Evolutionary conservation across 2,329 filamentous ascomycete species (phyloP).

Genomic region (Verticillium tricorpus): DNA sequence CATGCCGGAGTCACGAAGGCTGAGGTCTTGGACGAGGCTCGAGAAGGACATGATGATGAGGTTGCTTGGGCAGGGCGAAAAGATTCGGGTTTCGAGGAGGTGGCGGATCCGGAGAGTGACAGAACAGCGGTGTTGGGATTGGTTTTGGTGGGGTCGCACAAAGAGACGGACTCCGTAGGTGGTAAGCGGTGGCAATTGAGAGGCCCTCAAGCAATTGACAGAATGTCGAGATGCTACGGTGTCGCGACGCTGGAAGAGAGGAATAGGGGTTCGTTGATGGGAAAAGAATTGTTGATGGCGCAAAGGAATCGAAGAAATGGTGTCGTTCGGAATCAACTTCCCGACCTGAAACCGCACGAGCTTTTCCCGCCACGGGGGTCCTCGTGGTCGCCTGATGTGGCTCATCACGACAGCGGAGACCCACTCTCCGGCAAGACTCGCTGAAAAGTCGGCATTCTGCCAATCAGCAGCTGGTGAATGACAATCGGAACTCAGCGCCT

Average conservation of each 20-base stretch:
- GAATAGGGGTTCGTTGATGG: not conserved
- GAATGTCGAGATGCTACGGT: not conserved
- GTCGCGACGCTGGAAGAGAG: not conserved
- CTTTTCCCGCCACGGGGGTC: constrained; percentile 4
- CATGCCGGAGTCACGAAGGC: constrained; percentile 49
- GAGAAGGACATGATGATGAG: constrained; percentile 57
- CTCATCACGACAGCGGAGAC: not conserved
- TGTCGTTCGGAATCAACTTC: not conserved
- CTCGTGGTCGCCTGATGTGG: not conserved
- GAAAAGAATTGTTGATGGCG: not conserved
- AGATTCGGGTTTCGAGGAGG: not conserved
- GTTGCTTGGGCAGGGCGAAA: not conserved
- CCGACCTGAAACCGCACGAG: constrained; percentile 2
- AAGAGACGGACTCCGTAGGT: not conserved
- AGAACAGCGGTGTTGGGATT: not conserved
- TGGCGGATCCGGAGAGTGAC: not conserved
- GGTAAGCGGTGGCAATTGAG: not conserved
- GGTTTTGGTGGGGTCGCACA: not conserved
- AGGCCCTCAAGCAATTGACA: not conserved
- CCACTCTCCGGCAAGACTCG: not conserved
- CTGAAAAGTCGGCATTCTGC: not conserved
- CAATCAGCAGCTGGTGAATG: not conserved
- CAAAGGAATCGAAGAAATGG: not conserved
- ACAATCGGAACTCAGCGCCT: not conserved
- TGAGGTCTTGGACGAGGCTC: constrained; percentile 61